A percentile compares a stretch with the other conserved stretches of the same genome.
Evolutionary conservation across 352 stramenopile genomes (phyloP).

Genomic region (Globisporangium uncinulatum): DNA sequence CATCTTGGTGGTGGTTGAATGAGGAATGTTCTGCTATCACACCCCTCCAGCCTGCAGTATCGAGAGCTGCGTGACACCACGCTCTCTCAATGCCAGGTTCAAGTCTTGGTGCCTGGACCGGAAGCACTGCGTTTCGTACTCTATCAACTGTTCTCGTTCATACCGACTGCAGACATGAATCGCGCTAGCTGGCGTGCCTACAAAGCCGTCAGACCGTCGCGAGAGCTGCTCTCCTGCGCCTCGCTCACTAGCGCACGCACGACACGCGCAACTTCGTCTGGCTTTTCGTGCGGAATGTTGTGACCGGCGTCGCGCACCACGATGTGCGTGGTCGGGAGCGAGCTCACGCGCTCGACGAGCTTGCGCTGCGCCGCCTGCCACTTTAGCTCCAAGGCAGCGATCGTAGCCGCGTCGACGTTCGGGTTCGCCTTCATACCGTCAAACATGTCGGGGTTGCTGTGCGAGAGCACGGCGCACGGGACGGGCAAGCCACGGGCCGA

Average conservation of each 20-base stretch:
- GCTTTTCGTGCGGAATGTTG: conserved; percentile 70
- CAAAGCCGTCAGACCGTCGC: conserved; percentile 8
- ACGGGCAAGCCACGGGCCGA: conserved; percentile 27
- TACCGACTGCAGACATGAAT: neutral
- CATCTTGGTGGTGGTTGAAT: too few species aligned
- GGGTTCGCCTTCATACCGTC: conserved; percentile 54
- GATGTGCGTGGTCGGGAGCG: conserved; percentile 34
- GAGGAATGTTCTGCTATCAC: too few species aligned
- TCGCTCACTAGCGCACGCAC: conserved; percentile 52
- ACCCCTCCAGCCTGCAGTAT: too few species aligned
- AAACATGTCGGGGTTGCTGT: conserved; percentile 63
- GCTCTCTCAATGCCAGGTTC: too few species aligned
- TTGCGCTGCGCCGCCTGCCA: conserved; percentile 58
- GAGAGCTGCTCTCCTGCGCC: conserved; percentile 7
- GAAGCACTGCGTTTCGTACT: too few species aligned
- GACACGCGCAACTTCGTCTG: conserved; percentile 45
- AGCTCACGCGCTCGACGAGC: conserved; percentile 40
- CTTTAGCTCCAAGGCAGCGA: conserved; percentile 52
- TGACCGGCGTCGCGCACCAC: conserved; percentile 52
- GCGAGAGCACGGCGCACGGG: conserved; percentile 67
- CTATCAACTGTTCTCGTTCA: neutral
- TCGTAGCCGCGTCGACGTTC: conserved; percentile 28
- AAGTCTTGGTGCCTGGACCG: too few species aligned
- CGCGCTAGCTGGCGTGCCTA: neutral
- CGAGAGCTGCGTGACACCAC: too few species aligned